A percentile compares a stretch with the other conserved stretches of the same genome.
These are phyloP conservation scores for Geotrichum aggregatum DNA, from an alignment of 1,139 yeast genomes.

Conservation along the genomic window DNA sequence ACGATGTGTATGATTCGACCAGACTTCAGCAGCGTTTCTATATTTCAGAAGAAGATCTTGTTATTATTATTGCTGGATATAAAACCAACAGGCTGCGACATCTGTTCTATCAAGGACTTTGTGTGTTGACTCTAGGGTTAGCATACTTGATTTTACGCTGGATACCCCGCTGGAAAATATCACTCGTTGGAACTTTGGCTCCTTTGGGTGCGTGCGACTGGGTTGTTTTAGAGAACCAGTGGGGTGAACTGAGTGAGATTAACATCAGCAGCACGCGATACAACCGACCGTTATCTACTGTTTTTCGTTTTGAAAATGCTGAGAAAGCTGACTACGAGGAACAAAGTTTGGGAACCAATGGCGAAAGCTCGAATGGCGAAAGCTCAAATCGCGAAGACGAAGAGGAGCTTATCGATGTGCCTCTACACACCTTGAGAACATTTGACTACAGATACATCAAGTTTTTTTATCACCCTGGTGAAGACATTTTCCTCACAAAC, in stretches of 20 bases:
- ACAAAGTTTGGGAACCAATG: constrained; percentile 20
- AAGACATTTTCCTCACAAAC: constrained; percentile 79
- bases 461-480: constrained; percentile 78
- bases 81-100: constrained; percentile 49
- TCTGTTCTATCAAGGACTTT: constrained; percentile 50
- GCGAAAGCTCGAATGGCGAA: constrained; percentile 23
- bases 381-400: constrained; percentile 24
- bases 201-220: constrained; percentile 83
- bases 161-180: constrained; percentile 74
- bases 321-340: constrained; percentile 26
- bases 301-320: constrained; percentile 44
- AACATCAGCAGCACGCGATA: constrained; percentile 56
- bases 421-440: constrained; percentile 63
- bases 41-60: constrained; percentile 91
- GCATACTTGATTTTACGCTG: constrained; percentile 73
- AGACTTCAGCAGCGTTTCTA: constrained; percentile 69
- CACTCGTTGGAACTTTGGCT: constrained; percentile 58
- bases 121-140: constrained; percentile 62
- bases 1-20: constrained; percentile 39
- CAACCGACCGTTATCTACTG: constrained; percentile 66
- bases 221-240: constrained; percentile 91
- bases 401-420: constrained; percentile 49
- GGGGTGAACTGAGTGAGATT: constrained; percentile 72
- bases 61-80: constrained; percentile 91
- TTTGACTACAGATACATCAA: constrained; percentile 80